Percentiles rank a stretch among this genome's conserved stretches.
These are phyloP conservation scores for Conticribra weissflogii DNA, from an alignment of 108 stramenopile species.

Conservation along the genomic window DNA sequence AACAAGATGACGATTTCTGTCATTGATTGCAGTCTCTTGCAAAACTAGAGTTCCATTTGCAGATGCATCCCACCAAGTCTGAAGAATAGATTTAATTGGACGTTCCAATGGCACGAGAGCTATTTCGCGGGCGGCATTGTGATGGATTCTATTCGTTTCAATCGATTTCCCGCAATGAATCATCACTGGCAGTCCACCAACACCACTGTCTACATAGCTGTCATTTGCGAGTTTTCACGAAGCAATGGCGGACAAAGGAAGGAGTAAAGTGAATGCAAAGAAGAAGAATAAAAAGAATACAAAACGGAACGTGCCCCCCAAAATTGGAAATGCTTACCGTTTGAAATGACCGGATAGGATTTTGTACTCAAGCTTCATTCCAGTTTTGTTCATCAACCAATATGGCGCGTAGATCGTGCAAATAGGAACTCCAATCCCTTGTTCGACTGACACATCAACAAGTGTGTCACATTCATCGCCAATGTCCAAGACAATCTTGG, in stretches of 20 bases:
- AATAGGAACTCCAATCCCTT: slow-evolving; percentile 27
- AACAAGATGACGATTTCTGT: neutral
- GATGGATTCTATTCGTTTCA: slow-evolving; percentile 5
- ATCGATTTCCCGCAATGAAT: slow-evolving; percentile 29
- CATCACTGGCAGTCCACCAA: slow-evolving; percentile 31
- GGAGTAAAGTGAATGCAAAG: too few relatives aligned
- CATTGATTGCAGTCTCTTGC: slow-evolving; percentile 6
- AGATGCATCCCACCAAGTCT: slow-evolving; percentile 31
- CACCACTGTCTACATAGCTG: slow-evolving; percentile 34
- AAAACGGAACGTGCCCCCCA: too few relatives aligned
- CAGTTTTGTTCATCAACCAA: slow-evolving; percentile 47
- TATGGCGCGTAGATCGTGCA: slow-evolving; percentile 46
- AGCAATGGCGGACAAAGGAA: too few relatives aligned
- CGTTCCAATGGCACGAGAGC: slow-evolving; percentile 32
- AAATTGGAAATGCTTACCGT: too few relatives aligned
- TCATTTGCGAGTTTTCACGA: too few relatives aligned
- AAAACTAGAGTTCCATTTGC: slow-evolving; percentile 35
- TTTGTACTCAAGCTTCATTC: neutral
- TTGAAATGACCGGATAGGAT: too few relatives aligned
- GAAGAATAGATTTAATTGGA: slow-evolving; percentile 5
- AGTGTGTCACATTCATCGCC: slow-evolving; percentile 32
- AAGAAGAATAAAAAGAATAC: too few relatives aligned
- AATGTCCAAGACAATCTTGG: slow-evolving; percentile 16
- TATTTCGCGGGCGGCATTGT: slow-evolving; percentile 13
- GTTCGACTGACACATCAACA: slow-evolving; percentile 32